phyloP scores from a whole-genome alignment of 106 monocot genomes.

The Platanthera zijinensis region DNA sequence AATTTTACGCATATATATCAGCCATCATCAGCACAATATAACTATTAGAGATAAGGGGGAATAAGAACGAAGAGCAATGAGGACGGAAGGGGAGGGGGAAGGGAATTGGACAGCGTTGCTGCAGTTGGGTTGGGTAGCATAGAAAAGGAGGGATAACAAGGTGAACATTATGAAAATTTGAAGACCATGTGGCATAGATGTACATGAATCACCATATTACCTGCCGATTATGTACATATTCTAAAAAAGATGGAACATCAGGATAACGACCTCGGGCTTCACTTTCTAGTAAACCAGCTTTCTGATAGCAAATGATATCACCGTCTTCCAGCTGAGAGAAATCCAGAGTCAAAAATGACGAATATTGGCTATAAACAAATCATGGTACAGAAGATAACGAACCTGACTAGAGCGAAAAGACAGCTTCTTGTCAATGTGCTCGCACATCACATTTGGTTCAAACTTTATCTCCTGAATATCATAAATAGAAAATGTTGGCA shows the following conservation, averaged over 20 bases:
- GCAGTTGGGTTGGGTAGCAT: no score
- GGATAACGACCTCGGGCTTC: constrained; percentile 55
- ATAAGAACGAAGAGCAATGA: no score
- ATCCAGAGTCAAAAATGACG: not conserved
- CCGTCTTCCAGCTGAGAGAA: constrained; percentile 86
- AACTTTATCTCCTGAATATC: constrained; percentile 79
- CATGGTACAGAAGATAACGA: constrained; percentile 48
- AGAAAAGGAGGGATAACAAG: no score
- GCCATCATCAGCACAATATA: no score
- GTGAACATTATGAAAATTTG: no score
- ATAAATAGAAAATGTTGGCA: constrained; percentile 33
- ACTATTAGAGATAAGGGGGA: no score
- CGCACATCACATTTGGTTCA: constrained; percentile 95
- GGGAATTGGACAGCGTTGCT: no score
- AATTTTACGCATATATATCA: no score
- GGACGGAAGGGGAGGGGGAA: no score
- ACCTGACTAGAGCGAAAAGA: constrained; percentile 76
- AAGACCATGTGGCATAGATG: no score
- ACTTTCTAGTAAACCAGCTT: constrained; percentile 38
- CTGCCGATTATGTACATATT: constrained; percentile 94
- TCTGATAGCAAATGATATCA: constrained; percentile 89
- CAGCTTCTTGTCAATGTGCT: constrained; percentile 74
- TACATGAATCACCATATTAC: constrained; percentile 17
- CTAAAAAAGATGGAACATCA: constrained; percentile 82
- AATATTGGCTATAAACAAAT: constrained; percentile 1